Conservation (phyloP, 2,329 filamentous ascomycete species). For the Aspergillus bombycis region DNA sequence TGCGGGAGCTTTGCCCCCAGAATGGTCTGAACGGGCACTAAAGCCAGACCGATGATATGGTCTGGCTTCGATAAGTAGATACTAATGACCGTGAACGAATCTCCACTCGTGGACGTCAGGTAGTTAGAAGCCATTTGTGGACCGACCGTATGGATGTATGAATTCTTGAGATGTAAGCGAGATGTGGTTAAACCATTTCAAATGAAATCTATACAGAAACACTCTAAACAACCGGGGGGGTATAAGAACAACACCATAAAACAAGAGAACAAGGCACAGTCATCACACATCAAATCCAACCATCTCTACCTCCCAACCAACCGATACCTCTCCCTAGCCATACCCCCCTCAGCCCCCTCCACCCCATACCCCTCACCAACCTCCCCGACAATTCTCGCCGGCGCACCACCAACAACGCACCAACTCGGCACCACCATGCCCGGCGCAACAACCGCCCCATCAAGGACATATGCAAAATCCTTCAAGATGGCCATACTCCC, state of each 20-base stretch:
- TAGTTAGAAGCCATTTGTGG: not conserved
- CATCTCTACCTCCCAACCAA: constrained; percentile 36
- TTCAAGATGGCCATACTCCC: constrained; percentile 90
- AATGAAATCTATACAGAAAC: not conserved
- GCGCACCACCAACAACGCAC: constrained; percentile 83
- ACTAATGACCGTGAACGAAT: not conserved
- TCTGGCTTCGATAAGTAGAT: not conserved
- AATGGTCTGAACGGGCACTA: constrained; percentile 2
- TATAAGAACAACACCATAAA: constrained; percentile 8
- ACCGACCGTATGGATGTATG: not conserved
- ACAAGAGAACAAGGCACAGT: not conserved
- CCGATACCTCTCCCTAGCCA: constrained; percentile 47
- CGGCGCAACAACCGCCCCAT: constrained; percentile 79
- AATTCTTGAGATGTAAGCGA: not conserved
- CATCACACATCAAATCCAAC: not conserved
- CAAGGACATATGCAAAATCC: constrained; percentile 86
- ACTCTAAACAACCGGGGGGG: constrained; percentile 14
- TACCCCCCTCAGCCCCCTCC: constrained; percentile 48
- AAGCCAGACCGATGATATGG: not conserved
- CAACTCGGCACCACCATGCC: constrained; percentile 94
- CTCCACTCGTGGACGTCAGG: not conserved
- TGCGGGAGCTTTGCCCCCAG: constrained; percentile 33
- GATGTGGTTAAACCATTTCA: not conserved
- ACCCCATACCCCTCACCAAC: constrained; percentile 57
- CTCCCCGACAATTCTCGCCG: constrained; percentile 79